Evolutionary conservation across 1,139 yeast species (phyloP).

Genomic region (Sugiyamaella pinicola): DNA sequence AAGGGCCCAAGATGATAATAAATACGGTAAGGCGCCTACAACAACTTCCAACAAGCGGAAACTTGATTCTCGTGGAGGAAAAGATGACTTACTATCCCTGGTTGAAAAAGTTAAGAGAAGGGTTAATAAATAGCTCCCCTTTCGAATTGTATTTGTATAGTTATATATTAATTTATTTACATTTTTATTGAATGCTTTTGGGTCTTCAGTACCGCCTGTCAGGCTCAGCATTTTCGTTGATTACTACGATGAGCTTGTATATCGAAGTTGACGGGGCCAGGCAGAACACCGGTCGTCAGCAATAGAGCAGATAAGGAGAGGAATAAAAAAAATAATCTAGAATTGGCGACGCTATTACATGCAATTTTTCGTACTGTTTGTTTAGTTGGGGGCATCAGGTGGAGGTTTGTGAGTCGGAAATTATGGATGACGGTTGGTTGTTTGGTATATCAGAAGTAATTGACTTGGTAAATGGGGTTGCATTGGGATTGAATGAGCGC

Average conservation of each 20-base stretch:
- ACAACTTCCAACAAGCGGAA: slow-evolving; percentile 21
- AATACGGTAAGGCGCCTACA: neutral
- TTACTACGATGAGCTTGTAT: too few relatives aligned
- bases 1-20: slow-evolving; percentile 42
- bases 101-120: slow-evolving; percentile 37
- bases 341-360: slow-evolving; percentile 12
- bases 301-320: neutral
- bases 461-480: slow-evolving; percentile 1
- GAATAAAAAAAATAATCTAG: neutral
- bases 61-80: slow-evolving; percentile 20
- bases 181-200: too few relatives aligned
- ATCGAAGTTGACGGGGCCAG: too few relatives aligned
- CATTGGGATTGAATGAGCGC: slow-evolving; percentile 1
- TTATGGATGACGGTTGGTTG: neutral
- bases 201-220: neutral
- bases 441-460: neutral
- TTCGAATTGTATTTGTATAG: neutral
- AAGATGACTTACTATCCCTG: slow-evolving; percentile 30
- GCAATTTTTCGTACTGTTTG: slow-evolving; percentile 10
- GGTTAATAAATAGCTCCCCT: slow-evolving; percentile 21
- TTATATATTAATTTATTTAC: neutral
- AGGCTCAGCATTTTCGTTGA: too few relatives aligned
- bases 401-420: neutral
- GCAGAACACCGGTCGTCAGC: neutral
- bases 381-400: slow-evolving; percentile 1